Evolutionary conservation across 345 rosid species (phyloP).

Genomic region (Luvunga scandens): DNA sequence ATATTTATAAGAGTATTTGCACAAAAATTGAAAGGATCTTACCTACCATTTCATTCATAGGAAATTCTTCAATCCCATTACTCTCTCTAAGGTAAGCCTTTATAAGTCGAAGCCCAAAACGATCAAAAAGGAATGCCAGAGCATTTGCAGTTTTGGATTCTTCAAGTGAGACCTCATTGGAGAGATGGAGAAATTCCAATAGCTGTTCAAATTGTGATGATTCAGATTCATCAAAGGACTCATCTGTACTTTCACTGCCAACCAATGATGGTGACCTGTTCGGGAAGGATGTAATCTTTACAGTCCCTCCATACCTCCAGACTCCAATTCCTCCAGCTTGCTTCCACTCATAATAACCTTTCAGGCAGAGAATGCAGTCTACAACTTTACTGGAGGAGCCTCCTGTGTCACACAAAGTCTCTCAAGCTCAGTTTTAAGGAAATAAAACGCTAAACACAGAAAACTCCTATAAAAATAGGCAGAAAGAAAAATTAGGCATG

Average conservation of each 20-base stretch:
- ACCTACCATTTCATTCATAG: slow-evolving; percentile 98
- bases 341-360: slow-evolving; percentile 95
- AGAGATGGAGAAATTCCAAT: slow-evolving; percentile 83
- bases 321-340: slow-evolving; percentile 91
- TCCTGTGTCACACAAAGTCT: slow-evolving; percentile 37
- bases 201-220: slow-evolving; percentile 87
- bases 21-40: slow-evolving; percentile 32
- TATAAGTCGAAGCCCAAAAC: slow-evolving; percentile 75
- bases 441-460: slow-evolving; percentile 1
- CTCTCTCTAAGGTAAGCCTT: slow-evolving; percentile 74
- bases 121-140: slow-evolving; percentile 80
- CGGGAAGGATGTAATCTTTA: slow-evolving; percentile 77
- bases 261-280: slow-evolving; percentile 63
- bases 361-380: slow-evolving; percentile 92
- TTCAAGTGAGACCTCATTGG: slow-evolving; percentile 65
- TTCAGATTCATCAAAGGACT: slow-evolving; percentile 81
- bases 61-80: slow-evolving; percentile 57
- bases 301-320: slow-evolving; percentile 98
- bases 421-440: background rate
- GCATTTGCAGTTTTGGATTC: slow-evolving; percentile 77
- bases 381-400: slow-evolving; percentile 94
- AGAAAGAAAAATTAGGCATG: background rate
- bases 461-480: background rate
- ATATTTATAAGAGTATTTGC: background rate
- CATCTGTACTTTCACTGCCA: slow-evolving; percentile 81